Evolutionary conservation across 1,139 yeast species (phyloP).

Genomic region (Suhomyces coccinellae): DNA sequence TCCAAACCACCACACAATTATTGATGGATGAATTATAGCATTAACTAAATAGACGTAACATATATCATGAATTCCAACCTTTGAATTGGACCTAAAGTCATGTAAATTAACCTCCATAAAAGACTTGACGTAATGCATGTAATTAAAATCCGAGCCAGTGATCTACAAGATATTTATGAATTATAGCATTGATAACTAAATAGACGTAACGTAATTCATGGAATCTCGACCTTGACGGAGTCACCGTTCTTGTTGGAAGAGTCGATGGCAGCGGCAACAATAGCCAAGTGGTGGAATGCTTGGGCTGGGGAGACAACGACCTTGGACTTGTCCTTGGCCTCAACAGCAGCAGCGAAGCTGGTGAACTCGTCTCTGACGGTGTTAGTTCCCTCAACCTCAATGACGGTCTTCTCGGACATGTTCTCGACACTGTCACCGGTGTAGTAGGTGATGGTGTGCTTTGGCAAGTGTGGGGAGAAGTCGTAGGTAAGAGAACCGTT

Average conservation of each 20-base stretch:
- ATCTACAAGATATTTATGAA: too few species aligned
- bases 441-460: conserved; percentile 51
- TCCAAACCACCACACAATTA: conserved; percentile 10
- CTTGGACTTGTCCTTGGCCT: conserved; percentile 58
- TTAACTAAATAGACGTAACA: too few species aligned
- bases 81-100: too few species aligned
- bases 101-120: too few species aligned
- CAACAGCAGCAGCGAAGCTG: conserved; percentile 72
- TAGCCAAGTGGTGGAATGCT: conserved; percentile 90
- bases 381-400: conserved; percentile 59
- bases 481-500: conserved; percentile 72
- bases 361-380: conserved; percentile 61
- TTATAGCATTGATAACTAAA: too few species aligned
- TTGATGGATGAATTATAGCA: conserved; percentile 15
- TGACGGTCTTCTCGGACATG: conserved; percentile 46
- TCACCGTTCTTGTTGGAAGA: conserved; percentile 64
- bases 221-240: conserved; percentile 49
- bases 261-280: conserved; percentile 79
- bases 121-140: too few species aligned
- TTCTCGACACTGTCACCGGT: conserved; percentile 41
- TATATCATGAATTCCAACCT: too few species aligned
- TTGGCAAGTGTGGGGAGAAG: conserved; percentile 52
- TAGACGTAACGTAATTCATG: conserved; percentile 9
- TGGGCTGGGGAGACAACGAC: conserved; percentile 64
- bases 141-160: too few species aligned